A percentile compares a stretch with the other conserved stretches of the same genome.
Evolutionary conservation across 495 filamentous ascomycete species (phyloP).

Genomic region (Cladorrhinum samala): DNA sequence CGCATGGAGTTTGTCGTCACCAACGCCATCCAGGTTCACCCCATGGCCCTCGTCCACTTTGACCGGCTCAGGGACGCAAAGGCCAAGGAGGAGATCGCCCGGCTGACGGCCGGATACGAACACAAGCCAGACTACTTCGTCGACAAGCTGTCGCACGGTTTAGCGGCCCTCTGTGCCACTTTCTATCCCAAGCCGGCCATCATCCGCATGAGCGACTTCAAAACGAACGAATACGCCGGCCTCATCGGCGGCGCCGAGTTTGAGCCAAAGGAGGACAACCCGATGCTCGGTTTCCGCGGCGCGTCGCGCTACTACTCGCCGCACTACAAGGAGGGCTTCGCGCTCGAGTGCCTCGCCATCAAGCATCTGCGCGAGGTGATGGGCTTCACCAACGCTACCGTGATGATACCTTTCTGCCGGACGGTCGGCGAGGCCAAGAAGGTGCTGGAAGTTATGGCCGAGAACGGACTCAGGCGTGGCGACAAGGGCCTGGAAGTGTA

Average conservation of each 20-base stretch:
- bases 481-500: conserved; percentile 32
- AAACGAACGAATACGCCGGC: conserved; percentile 36
- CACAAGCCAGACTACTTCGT: conserved; percentile 34
- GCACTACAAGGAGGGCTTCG: conserved; percentile 32
- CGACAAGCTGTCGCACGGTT: conserved; percentile 30
- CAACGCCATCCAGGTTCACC: conserved; percentile 25
- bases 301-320: conserved; percentile 36
- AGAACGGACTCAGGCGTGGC: conserved; percentile 28
- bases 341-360: conserved; percentile 35
- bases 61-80: conserved; percentile 21
- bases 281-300: conserved; percentile 36
- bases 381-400: conserved; percentile 32
- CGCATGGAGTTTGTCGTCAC: conserved; percentile 22
- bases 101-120: conserved; percentile 25
- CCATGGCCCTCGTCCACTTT: conserved; percentile 34
- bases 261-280: conserved; percentile 33
- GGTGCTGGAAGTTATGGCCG: conserved; percentile 29
- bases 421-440: conserved; percentile 28
- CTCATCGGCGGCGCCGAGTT: conserved; percentile 34
- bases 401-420: conserved; percentile 38
- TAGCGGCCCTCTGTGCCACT: conserved; percentile 32
- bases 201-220: conserved; percentile 37
- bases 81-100: conserved; percentile 24
- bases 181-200: conserved; percentile 30
- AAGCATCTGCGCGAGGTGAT: conserved; percentile 30